Evolutionary conservation across 352 stramenopile species (phyloP).

Genomic region (Pythium aristosporum): DNA sequence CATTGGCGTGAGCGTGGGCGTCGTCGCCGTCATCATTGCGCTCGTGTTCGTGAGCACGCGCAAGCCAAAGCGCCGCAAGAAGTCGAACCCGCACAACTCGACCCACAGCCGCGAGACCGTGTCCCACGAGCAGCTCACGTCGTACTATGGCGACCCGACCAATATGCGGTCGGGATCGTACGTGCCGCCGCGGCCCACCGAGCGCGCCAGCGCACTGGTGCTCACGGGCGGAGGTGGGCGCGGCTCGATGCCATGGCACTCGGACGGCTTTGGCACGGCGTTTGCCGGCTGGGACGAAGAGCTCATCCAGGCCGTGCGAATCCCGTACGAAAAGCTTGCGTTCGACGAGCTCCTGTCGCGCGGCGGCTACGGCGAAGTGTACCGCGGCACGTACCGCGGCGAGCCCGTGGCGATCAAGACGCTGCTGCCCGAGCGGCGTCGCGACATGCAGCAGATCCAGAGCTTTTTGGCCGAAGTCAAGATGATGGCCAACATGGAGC

Average conservation of each 20-base stretch:
- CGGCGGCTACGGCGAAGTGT: conserved; percentile 53
- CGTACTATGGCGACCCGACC: conserved; percentile 9
- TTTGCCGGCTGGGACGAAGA: conserved; percentile 20
- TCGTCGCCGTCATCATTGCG: conserved; percentile 1
- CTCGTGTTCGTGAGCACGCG: conserved; percentile 5
- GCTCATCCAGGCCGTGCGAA: conserved; percentile 28
- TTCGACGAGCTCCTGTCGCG: conserved; percentile 43
- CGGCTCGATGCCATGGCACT: background rate
- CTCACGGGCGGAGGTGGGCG: background rate
- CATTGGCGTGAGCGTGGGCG: conserved; percentile 7
- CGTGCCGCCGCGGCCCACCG: background rate
- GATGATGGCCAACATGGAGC: conserved; percentile 55
- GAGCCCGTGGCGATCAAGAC: conserved; percentile 59
- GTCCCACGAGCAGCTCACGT: conserved; percentile 8
- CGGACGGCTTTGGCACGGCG: conserved; percentile 2
- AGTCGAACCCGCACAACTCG: background rate
- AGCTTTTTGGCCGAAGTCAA: conserved; percentile 54
- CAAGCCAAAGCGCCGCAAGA: conserved; percentile 1
- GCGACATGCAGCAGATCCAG: conserved; percentile 53
- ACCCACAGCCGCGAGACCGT: conserved; percentile 4
- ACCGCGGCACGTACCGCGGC: conserved; percentile 39
- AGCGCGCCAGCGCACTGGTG: background rate
- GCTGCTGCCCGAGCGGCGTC: conserved; percentile 43
- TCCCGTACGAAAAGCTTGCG: conserved; percentile 45
- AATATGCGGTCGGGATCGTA: background rate